Evolutionary conservation across 2,329 filamentous ascomycete species (phyloP), one percentile per base, ranked within the genome.

Genomic region (Trichoderma asperellum): DNA sequence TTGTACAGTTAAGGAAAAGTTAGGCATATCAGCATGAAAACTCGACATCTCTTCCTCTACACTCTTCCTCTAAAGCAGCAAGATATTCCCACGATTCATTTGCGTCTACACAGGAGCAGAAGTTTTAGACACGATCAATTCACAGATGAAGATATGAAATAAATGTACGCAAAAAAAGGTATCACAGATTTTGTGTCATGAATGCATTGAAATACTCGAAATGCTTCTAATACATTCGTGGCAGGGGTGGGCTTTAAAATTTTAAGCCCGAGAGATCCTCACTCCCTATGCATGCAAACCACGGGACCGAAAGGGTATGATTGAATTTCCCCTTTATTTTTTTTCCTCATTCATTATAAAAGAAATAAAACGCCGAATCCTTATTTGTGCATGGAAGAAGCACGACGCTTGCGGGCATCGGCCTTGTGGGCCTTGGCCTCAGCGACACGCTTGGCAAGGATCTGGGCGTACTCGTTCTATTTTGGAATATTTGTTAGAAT

Each of bases 361-460:
- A 43, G 40, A 49, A 49, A 49, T 49, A 71, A 76, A 77, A 78
- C 77, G 76, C 79, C 76, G 73, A 72, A 75, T 63, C 61, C 70
- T 86, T 93, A 94, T 87, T 95, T 95, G 88, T 87, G 90, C 91
- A 96, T 93, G 80, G 95, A 97, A 83, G 92, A 96, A 79, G 95
- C 95, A 83, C 96, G 90, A 83, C 96, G 91, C 94, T 98, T 98
- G 88, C 94, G 93, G 83, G 91, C 87, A 86, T 98, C 95, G 78
- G 90, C 91, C 88, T 96, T 95, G 85, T 91, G 91, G 82, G 92
- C 87, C 90, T 97, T 97, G 87, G 94, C 92, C 88, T 99, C 96
- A 81, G 90, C 87, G 80, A 98, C 93, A 87, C 96, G 96, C 92
- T 96, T 96, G 87, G 96, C 93, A 74, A 99, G 89, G 83, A 98